A percentile compares a stretch with the other conserved stretches of the same genome.
phyloP scores from a whole-genome alignment of 257 asterid species.

The Nyctanthes arbortristis region DNA sequence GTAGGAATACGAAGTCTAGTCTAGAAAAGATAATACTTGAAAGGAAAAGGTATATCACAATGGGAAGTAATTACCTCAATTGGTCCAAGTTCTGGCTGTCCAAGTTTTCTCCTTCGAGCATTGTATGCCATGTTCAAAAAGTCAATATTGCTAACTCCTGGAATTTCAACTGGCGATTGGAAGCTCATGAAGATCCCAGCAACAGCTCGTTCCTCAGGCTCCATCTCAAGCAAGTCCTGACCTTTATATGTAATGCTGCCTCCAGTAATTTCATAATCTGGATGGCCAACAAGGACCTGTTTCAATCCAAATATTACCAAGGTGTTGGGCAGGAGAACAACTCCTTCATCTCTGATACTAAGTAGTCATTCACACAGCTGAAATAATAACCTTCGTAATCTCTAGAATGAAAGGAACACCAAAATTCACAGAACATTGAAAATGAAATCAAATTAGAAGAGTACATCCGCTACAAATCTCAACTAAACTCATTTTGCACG shows the following conservation, averaged over 20 bases:
- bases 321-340: conserved; percentile 23
- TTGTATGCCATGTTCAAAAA: conserved; percentile 96
- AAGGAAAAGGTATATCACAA: background rate
- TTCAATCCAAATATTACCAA: conserved; percentile 30
- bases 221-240: conserved; percentile 88
- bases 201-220: conserved; percentile 89
- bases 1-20: background rate
- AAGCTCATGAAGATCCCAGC: conserved; percentile 98
- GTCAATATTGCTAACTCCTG: conserved; percentile 95
- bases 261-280: conserved; percentile 91
- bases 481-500: background rate
- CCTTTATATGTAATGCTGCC: conserved; percentile 86
- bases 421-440: too few relatives aligned
- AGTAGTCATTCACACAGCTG: background rate
- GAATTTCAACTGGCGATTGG: conserved; percentile 95
- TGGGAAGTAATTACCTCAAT: conserved; percentile 63
- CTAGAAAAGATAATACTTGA: background rate
- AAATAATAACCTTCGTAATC: conserved; percentile 2
- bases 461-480: background rate
- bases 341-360: background rate
- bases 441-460: too few relatives aligned
- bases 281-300: conserved; percentile 99
- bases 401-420: background rate
- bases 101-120: conserved; percentile 77
- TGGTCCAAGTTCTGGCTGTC: conserved; percentile 90